Conservation (phyloP, 192 early-diverging fungal species). For the Gigaspora rosea region DNA sequence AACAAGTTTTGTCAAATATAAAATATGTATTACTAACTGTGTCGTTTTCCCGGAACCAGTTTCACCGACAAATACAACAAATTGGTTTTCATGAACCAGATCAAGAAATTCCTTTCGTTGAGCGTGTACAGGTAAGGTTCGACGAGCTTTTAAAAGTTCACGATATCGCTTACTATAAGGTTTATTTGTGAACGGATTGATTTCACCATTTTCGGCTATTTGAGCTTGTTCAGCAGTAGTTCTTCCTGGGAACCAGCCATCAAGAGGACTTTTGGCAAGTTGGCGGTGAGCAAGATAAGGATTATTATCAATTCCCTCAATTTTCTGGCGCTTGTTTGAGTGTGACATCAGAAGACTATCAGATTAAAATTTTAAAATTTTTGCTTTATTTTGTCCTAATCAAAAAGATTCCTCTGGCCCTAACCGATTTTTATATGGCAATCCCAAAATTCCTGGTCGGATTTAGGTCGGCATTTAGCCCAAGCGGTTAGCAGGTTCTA, state of each 20-base stretch:
- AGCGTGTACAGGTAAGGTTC: conserved; percentile 91
- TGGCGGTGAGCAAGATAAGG: conserved; percentile 20
- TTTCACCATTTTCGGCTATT: conserved; percentile 65
- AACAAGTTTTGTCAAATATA: not conserved
- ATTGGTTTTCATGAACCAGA: conserved; percentile 91
- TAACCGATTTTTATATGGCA: too few relatives aligned
- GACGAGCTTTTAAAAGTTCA: conserved; percentile 82
- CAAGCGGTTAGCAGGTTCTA: too few relatives aligned
- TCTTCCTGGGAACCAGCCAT: conserved; percentile 64
- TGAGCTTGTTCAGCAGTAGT: conserved; percentile 90
- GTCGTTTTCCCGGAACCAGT: conserved; percentile 99
- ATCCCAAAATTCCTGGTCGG: too few relatives aligned
- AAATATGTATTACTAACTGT: conserved; percentile 61
- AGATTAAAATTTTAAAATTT: too few relatives aligned
- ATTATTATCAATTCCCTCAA: not conserved
- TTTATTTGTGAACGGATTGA: conserved; percentile 82
- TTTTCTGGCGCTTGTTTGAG: conserved; percentile 10
- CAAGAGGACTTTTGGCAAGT: conserved; percentile 38
- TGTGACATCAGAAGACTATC: too few relatives aligned
- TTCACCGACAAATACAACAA: conserved; percentile 94
- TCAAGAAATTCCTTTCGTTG: conserved; percentile 91
- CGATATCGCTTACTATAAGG: conserved; percentile 82
- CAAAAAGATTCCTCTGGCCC: too few relatives aligned
- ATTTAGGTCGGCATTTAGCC: too few relatives aligned
- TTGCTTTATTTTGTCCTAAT: too few relatives aligned